Base-by-base conservation (phyloP, 108 stramenopile species). In the Halocafeteria seosinensis region DNA sequence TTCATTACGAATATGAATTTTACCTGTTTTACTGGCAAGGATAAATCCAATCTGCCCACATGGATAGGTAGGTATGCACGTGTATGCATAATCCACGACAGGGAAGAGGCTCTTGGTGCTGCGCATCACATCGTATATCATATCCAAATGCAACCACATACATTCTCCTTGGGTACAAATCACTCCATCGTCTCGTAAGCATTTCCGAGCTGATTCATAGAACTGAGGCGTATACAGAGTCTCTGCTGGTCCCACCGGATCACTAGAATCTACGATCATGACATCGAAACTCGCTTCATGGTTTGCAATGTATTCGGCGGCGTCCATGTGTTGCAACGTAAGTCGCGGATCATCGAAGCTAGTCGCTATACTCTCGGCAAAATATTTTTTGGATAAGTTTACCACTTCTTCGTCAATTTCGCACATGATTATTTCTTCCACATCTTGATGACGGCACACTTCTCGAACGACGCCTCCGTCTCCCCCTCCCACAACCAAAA, bases 101-200 rank as follows among this genome's bases (percentile, higher is more conserved):
- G 78, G 65, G 63, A 86, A 95, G 0, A 85, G 69, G 31, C 68
- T 53, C n/a, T 63, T 53, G 58, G 91, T 85, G 29, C 76, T 75
- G 13, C 68, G 51, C 25, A 95, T 61, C 60, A 94, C 72, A 23
- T 89, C 86, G 37, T 73, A 62, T 62, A 98, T 95, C 25, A 95
- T 63, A 64, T 86, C 73, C 37, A 93, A 64, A 71, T 95, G 91
- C 25, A 95, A 71, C 94, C 94, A 95, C 50, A 88, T 76, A 76
- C 94, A 94, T 66, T 98, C 97, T 55, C 93, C 91, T 65, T 93
- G 95, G n/a, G 89, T 90, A 61, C 90, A 91, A 62, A 94, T 78
- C 67, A 94, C 87, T 35, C 95, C 95, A 4, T 86, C 88, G 23
- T 88, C 85, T 29, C 83, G 73, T 52, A 98, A 79, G 59, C 84